Conservation (phyloP, 805 yeast genomes). For the Candida patagonica region DNA sequence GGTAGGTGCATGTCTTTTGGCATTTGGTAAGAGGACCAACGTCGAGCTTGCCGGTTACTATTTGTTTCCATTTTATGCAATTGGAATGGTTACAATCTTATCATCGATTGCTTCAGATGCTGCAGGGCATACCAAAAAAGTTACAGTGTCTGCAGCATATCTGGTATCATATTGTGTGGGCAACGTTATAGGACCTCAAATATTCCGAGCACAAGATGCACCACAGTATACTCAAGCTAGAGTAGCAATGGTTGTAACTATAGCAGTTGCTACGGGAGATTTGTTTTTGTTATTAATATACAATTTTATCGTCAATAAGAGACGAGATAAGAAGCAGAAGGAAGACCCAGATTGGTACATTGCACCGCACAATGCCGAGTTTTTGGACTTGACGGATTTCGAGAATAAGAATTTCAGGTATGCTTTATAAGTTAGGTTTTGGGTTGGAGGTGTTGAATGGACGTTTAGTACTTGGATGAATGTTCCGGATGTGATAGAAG, state of each 20-base stretch:
- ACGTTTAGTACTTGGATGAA: too few species aligned
- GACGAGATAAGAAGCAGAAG: constrained; percentile 4
- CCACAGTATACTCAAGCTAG: constrained; percentile 12
- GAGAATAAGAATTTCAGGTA: constrained; percentile 38
- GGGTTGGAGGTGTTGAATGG: too few species aligned
- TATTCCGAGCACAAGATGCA: constrained; percentile 30
- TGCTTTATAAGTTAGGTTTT: too few species aligned
- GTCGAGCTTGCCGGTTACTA: constrained; percentile 10
- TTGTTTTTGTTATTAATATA: not conserved
- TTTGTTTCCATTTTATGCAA: not conserved
- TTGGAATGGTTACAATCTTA: constrained; percentile 18
- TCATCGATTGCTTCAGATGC: constrained; percentile 36
- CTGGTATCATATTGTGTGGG: constrained; percentile 55
- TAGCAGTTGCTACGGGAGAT: not conserved
- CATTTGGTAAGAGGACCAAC: constrained; percentile 1
- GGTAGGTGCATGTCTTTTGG: constrained; percentile 10
- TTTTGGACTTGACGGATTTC: constrained; percentile 40
- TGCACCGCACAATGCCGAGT: constrained; percentile 10
- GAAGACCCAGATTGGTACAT: not conserved
- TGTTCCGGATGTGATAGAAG: too few species aligned
- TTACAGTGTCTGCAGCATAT: constrained; percentile 41
- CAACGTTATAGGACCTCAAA: constrained; percentile 61
- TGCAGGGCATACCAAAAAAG: constrained; percentile 47
- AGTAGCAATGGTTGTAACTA: constrained; percentile 5
- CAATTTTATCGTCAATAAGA: not conserved